A percentile compares a stretch with the other conserved stretches of the same genome.
Conservation (phyloP, 352 stramenopile species). For the Pythium apleroticum region DNA sequence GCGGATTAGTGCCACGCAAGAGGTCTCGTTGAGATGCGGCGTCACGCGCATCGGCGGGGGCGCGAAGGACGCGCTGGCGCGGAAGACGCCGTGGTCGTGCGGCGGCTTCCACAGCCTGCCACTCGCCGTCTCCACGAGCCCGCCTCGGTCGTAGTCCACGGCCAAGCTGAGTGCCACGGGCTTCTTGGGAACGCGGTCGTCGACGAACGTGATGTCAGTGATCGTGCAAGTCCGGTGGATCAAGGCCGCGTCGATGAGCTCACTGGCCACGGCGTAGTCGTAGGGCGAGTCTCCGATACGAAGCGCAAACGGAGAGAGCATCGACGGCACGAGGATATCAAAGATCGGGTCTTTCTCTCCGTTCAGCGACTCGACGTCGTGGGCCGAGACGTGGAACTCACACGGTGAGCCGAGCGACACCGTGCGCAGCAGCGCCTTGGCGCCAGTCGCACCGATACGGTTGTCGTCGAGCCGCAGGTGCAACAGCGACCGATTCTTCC, state of each 20-base stretch:
- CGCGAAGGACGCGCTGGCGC: slow-evolving; percentile 40
- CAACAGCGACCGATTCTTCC: slow-evolving; percentile 40
- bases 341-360: slow-evolving; percentile 43
- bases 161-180: slow-evolving; percentile 29
- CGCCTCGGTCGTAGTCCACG: slow-evolving; percentile 33
- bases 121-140: slow-evolving; percentile 33
- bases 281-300: slow-evolving; percentile 55
- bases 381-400: slow-evolving; percentile 57
- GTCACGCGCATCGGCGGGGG: slow-evolving; percentile 37
- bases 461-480: slow-evolving; percentile 60
- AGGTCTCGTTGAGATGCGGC: slow-evolving; percentile 28
- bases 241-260: slow-evolving; percentile 50
- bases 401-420: slow-evolving; percentile 50
- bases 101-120: slow-evolving; percentile 39
- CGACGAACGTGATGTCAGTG: slow-evolving; percentile 47
- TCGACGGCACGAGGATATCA: slow-evolving; percentile 48
- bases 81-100: slow-evolving; percentile 35
- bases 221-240: slow-evolving; percentile 41
- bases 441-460: slow-evolving; percentile 47
- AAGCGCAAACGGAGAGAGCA: slow-evolving; percentile 62
- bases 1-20: slow-evolving; percentile 43
- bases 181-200: slow-evolving; percentile 29
- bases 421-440: slow-evolving; percentile 50
- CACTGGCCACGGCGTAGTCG: slow-evolving; percentile 53
- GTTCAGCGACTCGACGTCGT: slow-evolving; percentile 39